Conservation (phyloP, 2,329 filamentous ascomycete species). For the Hypoxylon sp. region DNA sequence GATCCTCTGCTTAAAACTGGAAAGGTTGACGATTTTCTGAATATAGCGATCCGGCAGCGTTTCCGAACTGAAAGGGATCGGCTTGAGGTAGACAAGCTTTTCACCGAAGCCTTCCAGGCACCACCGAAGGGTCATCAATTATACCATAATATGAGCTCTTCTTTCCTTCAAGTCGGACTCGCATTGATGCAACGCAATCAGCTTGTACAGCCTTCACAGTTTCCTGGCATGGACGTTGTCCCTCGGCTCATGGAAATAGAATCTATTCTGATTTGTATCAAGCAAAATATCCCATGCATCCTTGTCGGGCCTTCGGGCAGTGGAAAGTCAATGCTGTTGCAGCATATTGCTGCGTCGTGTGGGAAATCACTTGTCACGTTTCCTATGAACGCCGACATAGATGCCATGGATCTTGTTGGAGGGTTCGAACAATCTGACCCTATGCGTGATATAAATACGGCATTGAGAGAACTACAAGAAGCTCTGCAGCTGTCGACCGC, state of each 20-base stretch:
- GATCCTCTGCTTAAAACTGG: constrained; percentile 74
- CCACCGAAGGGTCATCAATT: constrained; percentile 72
- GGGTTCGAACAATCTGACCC: constrained; percentile 96
- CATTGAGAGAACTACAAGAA: constrained; percentile 60
- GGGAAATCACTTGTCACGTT: constrained; percentile 86
- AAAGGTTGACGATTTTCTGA: constrained; percentile 79
- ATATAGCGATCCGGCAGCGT: constrained; percentile 87
- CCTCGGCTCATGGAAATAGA: constrained; percentile 81
- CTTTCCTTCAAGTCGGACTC: constrained; percentile 83
- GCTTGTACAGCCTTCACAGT: constrained; percentile 65
- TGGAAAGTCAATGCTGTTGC: constrained; percentile 87
- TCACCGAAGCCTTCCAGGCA: constrained; percentile 73
- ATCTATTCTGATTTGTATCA: constrained; percentile 87
- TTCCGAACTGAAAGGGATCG: constrained; percentile 84
- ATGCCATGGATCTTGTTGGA: constrained; percentile 96
- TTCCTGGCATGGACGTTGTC: constrained; percentile 67
- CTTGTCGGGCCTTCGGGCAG: constrained; percentile 87
- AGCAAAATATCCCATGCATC: constrained; percentile 90
- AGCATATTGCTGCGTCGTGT: constrained; percentile 82
- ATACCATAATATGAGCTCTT: constrained; percentile 77
- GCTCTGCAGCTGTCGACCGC: constrained; percentile 66
- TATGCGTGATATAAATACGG: constrained; percentile 77
- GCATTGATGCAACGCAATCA: constrained; percentile 76
- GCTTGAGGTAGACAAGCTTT: constrained; percentile 74
- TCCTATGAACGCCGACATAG: constrained; percentile 93